Evolutionary conservation across 1,284 basidiomycete species (phyloP), one percentile per base, ranked within the genome.

Genomic region (Heterobasidion parviporum): DNA sequence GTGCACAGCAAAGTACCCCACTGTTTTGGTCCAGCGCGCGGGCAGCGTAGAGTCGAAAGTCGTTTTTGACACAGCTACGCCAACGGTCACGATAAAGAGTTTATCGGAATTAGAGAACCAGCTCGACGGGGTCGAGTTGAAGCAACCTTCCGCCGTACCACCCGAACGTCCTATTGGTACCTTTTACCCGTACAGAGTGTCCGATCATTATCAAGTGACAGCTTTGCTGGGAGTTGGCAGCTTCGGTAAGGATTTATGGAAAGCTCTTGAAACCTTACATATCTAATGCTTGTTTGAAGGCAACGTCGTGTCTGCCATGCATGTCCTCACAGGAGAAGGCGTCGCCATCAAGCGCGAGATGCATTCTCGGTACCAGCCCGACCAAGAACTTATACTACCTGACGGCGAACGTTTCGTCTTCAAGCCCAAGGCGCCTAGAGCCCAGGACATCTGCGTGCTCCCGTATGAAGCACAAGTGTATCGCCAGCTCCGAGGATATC

Each of bases 381-480:
- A 18, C 18, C 18, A 18, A 18, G 18, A 18, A 18, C 1, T 18
- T 18, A 18, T 18, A 18, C 18, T 18, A 18, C 18, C 18, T 1
- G 18, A 18, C 18, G 18, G 18, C 18, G 18, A 18, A 18, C 18
- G 18, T 2, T 18, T 18, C 18, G 18, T 18, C 18, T 18, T 18
- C 18, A 18, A 18, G 18, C 18, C 18, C 18, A 15, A 41, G 38
- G 15, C 15, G 2, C 38, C 38, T 41, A 41, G 15, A 41, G 38
- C 38, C 38, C 9, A 41, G 9, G 38, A 41, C 9, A 15, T 41
- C 2, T 41, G 38, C 15, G 38, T 41, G 8, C 34, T 59, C n/a
- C 35, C 43, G 26, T 56, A 57, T 33, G 60, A 61, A 38, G 51
- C 51, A 3, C 14, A 14, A 14, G 45, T 61, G 4, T 58, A 60